phyloP scores from a whole-genome alignment of 352 stramenopile species.

The Hyaloperonospora arabidopsidis region DNA sequence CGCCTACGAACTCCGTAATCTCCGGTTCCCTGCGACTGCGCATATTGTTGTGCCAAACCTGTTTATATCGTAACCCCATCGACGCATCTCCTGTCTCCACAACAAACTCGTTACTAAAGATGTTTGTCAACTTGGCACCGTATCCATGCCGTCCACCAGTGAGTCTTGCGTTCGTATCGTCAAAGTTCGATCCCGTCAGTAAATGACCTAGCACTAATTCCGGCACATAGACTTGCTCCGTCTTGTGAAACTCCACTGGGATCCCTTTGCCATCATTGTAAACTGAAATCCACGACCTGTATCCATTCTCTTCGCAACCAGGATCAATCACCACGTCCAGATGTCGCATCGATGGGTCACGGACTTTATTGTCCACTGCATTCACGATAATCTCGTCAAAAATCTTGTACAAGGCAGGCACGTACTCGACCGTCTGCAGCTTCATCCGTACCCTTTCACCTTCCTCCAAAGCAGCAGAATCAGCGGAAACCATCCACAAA shows the following conservation, averaged over 20 bases:
- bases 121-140: conserved; percentile 98
- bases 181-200: conserved; percentile 98
- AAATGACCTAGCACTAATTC: conserved; percentile 98
- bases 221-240: conserved; percentile 95
- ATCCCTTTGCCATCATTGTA: conserved; percentile 98
- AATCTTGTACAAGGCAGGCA: conserved; percentile 95
- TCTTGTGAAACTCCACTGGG: conserved; percentile 94
- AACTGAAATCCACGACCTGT: conserved; percentile 89
- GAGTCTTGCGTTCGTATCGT: conserved; percentile 95
- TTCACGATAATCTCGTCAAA: conserved; percentile 99
- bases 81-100: conserved; percentile 96
- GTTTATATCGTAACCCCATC: conserved; percentile 69
- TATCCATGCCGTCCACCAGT: conserved; percentile 94
- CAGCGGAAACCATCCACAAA: conserved; percentile 68
- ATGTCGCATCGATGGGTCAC: conserved; percentile 66
- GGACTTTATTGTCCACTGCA: conserved; percentile 93
- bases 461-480: conserved; percentile 17
- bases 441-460: conserved; percentile 44
- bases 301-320: conserved; percentile 47
- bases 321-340: conserved; percentile 68
- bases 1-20: conserved; percentile 69
- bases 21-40: conserved; percentile 77
- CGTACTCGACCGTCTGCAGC: conserved; percentile 69
- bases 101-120: conserved; percentile 98
- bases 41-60: conserved; percentile 98